Evolutionary conservation across 345 rosid genomes (phyloP).

Genomic region (Alliaria petiolata): DNA sequence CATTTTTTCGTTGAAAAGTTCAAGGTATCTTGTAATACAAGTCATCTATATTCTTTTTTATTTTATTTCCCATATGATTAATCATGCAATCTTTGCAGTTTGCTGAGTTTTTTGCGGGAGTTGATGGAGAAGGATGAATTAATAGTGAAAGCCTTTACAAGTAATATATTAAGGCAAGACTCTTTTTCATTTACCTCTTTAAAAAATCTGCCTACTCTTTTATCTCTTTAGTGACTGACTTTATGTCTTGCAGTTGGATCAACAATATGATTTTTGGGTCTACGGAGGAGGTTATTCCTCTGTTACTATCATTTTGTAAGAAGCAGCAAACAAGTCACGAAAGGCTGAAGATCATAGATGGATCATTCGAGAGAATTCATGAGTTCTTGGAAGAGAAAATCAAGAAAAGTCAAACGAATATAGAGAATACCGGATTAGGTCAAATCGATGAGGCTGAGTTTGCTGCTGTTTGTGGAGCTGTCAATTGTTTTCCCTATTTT

Average conservation of each 20-base stretch:
- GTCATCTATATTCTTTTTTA: not conserved
- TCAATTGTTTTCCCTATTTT: conserved; percentile 53
- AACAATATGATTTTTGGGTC: conserved; percentile 51
- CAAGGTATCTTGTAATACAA: conserved; percentile 39
- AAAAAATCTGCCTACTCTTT: not conserved
- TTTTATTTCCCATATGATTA: not conserved
- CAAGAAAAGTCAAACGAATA: conserved; percentile 20
- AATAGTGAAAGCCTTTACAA: conserved; percentile 44
- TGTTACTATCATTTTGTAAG: conserved; percentile 53
- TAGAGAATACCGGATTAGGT: conserved; percentile 26
- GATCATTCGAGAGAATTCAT: conserved; percentile 41
- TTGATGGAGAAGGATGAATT: conserved; percentile 44
- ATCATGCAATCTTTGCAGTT: conserved; percentile 39
- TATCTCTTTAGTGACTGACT: conserved; percentile 20
- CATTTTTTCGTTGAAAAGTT: conserved; percentile 42
- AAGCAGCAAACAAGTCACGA: conserved; percentile 36
- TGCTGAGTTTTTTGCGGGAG: conserved; percentile 50
- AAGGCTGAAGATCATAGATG: conserved; percentile 26
- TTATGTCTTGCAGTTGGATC: conserved; percentile 48
- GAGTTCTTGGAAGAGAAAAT: conserved; percentile 38
- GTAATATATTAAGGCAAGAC: conserved; percentile 53
- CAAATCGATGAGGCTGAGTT: conserved; percentile 38
- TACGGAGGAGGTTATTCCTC: conserved; percentile 46
- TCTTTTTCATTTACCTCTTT: not conserved
- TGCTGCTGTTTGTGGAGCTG: conserved; percentile 61